Evolutionary conservation across 495 filamentous ascomycete genomes (phyloP).

Genomic region (Neurospora sublineolata): DNA sequence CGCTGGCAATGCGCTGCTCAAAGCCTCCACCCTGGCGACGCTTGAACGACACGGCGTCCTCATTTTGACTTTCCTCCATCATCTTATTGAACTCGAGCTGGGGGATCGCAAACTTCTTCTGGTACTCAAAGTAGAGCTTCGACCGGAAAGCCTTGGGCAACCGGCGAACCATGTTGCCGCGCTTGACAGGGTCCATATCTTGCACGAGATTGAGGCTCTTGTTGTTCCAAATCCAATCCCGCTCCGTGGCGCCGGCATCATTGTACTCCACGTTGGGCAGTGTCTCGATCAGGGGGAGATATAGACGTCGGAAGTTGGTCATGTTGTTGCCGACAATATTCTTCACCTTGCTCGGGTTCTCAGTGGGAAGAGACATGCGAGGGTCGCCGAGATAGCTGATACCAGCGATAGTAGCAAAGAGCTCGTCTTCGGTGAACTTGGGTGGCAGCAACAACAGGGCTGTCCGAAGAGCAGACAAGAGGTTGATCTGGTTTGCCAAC

Average conservation of each 20-base stretch:
- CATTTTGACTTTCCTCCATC: slow-evolving; percentile 61
- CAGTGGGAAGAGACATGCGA: slow-evolving; percentile 76
- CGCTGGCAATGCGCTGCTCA: slow-evolving; percentile 67
- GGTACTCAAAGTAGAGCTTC: slow-evolving; percentile 87
- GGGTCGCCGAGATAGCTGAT: slow-evolving; percentile 92
- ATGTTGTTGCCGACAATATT: slow-evolving; percentile 92
- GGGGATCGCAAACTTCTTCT: slow-evolving; percentile 78
- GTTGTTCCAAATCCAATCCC: slow-evolving; percentile 56
- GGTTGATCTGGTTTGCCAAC: slow-evolving; percentile 87
- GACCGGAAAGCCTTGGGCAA: slow-evolving; percentile 79
- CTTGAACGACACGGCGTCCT: slow-evolving; percentile 55
- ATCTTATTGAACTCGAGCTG: slow-evolving; percentile 74
- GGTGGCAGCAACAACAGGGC: slow-evolving; percentile 77
- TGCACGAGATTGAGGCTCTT: slow-evolving; percentile 49
- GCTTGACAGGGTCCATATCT: slow-evolving; percentile 80
- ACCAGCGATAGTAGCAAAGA: slow-evolving; percentile 80
- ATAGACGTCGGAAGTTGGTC: slow-evolving; percentile 78
- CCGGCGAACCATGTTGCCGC: slow-evolving; percentile 92
- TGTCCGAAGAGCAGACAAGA: slow-evolving; percentile 80
- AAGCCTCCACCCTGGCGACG: slow-evolving; percentile 71
- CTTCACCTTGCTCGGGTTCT: slow-evolving; percentile 83
- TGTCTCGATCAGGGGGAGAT: slow-evolving; percentile 75
- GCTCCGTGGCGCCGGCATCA: slow-evolving; percentile 50
- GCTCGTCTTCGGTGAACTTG: slow-evolving; percentile 71
- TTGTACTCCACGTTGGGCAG: slow-evolving; percentile 79